These are phyloP conservation scores for Eimeria acervulina DNA, from an alignment of 169 alveolate genomes.

Conservation along the genomic window DNA sequence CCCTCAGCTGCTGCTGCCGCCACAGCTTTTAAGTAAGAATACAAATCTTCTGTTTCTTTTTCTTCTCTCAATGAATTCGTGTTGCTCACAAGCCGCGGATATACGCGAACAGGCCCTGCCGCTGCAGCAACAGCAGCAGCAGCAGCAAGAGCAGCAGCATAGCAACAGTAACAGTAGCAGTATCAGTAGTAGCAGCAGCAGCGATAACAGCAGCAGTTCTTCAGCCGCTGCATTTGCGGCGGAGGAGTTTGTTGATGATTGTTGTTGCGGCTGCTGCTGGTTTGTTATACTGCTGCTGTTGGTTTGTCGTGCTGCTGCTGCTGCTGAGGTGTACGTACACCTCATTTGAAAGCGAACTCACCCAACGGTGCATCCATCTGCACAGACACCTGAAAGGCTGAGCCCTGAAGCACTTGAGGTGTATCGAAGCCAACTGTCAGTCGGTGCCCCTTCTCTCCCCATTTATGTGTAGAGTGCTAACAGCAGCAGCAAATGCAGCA, in stretches of 20 bases:
- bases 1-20: neutral
- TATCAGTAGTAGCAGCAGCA: neutral
- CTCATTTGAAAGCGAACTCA: no score
- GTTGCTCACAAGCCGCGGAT: neutral
- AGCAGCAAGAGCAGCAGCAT: slow-evolving; percentile 12
- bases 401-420: slow-evolving; percentile 31
- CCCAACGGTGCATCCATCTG: neutral
- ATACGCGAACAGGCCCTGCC: neutral
- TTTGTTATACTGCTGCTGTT: no score
- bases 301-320: slow-evolving; percentile 13
- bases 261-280: no score
- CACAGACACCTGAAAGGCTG: slow-evolving; percentile 43
- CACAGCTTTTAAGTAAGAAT: neutral
- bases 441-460: slow-evolving; percentile 39
- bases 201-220: neutral
- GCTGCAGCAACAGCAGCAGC: slow-evolving; percentile 25
- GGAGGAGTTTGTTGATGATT: no score
- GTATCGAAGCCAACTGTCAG: slow-evolving; percentile 33
- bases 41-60: slow-evolving; percentile 8
- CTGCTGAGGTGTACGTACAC: neutral
- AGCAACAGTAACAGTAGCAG: slow-evolving; percentile 4
- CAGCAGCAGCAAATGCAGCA: neutral
- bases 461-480: neutral
- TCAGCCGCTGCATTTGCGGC: no score
- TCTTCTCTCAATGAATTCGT: slow-evolving; percentile 23